A percentile compares a stretch with the other conserved stretches of the same genome.
Conservation (phyloP, 176 grass and related monocot genomes). For the Aegilops tauschii region DNA sequence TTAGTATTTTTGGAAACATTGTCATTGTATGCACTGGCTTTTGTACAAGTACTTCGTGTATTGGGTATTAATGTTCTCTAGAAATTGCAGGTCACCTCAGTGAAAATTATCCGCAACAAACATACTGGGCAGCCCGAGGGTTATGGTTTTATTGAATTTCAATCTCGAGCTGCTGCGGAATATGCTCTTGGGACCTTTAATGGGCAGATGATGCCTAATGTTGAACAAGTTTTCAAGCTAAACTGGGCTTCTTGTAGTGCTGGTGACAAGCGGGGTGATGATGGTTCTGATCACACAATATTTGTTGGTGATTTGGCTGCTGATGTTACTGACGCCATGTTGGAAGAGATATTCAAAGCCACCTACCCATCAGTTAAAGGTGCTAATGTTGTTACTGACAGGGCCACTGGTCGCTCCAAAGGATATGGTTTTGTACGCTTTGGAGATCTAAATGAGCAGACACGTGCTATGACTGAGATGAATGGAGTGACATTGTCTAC, state of each 20-base stretch:
- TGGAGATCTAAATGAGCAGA: constrained; percentile 67
- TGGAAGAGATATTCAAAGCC: constrained; percentile 73
- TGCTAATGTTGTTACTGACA: constrained; percentile 84
- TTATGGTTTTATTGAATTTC: constrained; percentile 92
- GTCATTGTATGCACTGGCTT: neutral
- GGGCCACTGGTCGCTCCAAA: constrained; percentile 65
- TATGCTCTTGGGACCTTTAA: constrained; percentile 59
- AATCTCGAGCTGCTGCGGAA: constrained; percentile 63
- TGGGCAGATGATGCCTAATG: constrained; percentile 76
- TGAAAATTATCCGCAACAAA: constrained; percentile 91
- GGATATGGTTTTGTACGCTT: constrained; percentile 92
- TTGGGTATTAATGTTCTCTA: constrained; percentile 20
- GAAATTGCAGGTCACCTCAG: constrained; percentile 50
- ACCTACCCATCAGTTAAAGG: constrained; percentile 73
- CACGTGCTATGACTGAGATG: constrained; percentile 90
- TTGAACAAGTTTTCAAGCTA: constrained; percentile 59
- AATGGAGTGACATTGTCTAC: constrained; percentile 71
- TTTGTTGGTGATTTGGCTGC: constrained; percentile 89
- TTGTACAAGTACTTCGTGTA: neutral
- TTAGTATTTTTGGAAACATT: neutral
- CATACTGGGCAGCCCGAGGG: constrained; percentile 76
- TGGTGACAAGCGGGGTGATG: constrained; percentile 56
- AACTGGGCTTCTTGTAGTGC: constrained; percentile 82
- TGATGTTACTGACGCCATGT: constrained; percentile 78
- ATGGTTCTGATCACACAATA: constrained; percentile 72